Evolutionary conservation across 257 asterid species (phyloP).

Genomic region (Solanum virginianum): DNA sequence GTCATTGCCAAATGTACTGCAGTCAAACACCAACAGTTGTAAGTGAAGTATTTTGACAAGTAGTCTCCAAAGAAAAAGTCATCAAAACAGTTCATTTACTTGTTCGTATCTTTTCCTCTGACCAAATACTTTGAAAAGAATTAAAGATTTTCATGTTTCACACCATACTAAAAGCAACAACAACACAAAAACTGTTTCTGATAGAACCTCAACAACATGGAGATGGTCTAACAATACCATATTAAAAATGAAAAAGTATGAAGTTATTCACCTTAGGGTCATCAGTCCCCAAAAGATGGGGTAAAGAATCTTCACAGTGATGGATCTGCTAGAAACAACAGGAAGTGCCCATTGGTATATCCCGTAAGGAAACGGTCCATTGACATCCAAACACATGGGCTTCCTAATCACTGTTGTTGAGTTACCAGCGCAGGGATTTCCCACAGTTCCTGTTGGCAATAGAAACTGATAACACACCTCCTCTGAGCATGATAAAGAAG

Average conservation of each 20-base stretch:
- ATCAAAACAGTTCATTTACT: background rate
- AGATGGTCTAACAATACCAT: background rate
- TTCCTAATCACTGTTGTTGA: slow-evolving; percentile 13
- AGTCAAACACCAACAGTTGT: background rate
- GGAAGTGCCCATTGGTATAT: slow-evolving; percentile 92
- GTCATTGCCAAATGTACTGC: slow-evolving; percentile 87
- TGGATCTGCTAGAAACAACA: slow-evolving; percentile 64
- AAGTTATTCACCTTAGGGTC: slow-evolving; percentile 63
- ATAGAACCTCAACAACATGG: background rate
- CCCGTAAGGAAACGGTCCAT: slow-evolving; percentile 76
- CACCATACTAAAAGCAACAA: background rate
- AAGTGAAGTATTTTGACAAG: background rate
- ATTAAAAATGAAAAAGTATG: background rate
- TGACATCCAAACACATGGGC: slow-evolving; percentile 55
- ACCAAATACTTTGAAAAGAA: background rate
- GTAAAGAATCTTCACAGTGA: slow-evolving; percentile 74
- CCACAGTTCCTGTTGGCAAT: slow-evolving; percentile 28
- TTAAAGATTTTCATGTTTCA: background rate
- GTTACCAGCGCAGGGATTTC: slow-evolving; percentile 56
- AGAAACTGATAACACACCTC: slow-evolving; percentile 69
- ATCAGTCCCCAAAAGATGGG: slow-evolving; percentile 94
- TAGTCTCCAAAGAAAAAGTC: background rate
- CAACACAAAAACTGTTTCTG: background rate
- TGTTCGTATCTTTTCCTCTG: background rate
- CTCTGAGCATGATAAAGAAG: slow-evolving; percentile 58